Base-by-base conservation (phyloP, 805 yeast species). In the Yamadazyma phyllophila region DNA sequence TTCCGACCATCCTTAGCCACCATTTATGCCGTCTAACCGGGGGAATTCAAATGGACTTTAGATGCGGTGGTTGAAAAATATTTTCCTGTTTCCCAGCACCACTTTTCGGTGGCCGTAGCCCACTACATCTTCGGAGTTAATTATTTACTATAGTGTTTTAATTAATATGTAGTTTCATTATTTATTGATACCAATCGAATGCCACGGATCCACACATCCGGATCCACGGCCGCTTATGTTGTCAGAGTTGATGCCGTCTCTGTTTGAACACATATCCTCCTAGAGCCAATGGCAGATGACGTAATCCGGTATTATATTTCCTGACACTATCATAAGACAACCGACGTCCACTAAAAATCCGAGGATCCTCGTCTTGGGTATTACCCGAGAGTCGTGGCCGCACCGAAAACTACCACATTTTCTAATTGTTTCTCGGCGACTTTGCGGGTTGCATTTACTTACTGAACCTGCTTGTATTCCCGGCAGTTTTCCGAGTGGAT, bases 81-180 rank as follows among this genome's bases (percentile, higher is more conserved):
- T 37, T 11, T 37, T 37, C 20, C 40, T 4, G 20, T 20, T 26
- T 37, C 32, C 32, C 40, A 37, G 32, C 31, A 37, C 40, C 40
- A 37, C 40, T 33, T 36, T 36, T 20, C 27, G 11, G 31, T n/a
- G 31, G 31, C 26, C 16, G 9, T 17, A 24, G 14, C n/a, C 36
- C 17, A 26, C 39, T 16, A 36, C 32, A 15, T 20, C 40, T 26
- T 37, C 40, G 40, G 40, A 37, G 40, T 37, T 37, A 37, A 26
- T 12, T 32, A 29, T 29, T 29, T 29, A 29, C 11, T 29, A 10
- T 29, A n/a, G 13, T 8, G 6, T 20, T 20, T 29, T 29, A 4
- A 29, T 4, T 29, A 29, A 11, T 29, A 29, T 4, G 11, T 29
- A 8, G 11, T 29, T 29, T 7, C 11, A 5, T 29, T 29, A 29